Conservation (phyloP, 2,329 filamentous ascomycete genomes). For the Tolypocladium endophyticum region DNA sequence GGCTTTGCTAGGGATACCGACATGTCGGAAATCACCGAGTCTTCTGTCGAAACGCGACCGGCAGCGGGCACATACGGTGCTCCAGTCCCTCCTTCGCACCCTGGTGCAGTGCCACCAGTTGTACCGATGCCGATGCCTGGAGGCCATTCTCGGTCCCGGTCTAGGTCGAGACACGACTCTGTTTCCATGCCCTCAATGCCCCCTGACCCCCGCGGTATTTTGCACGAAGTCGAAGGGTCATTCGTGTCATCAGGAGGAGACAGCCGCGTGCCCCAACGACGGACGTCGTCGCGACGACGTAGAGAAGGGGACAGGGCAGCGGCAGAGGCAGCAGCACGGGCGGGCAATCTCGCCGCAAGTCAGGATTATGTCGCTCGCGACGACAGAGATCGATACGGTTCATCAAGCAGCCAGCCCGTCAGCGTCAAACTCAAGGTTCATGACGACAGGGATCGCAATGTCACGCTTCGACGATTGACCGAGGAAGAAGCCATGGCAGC, state of each 20-base stretch:
- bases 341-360: slow-evolving; percentile 32
- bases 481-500: slow-evolving; percentile 45
- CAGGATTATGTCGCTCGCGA: slow-evolving; percentile 27
- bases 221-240: slow-evolving; percentile 19
- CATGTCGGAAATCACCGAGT: slow-evolving; percentile 25
- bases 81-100: slow-evolving; percentile 5
- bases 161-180: slow-evolving; percentile 29
- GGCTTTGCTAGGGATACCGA: slow-evolving; percentile 16
- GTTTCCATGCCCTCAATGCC: slow-evolving; percentile 46
- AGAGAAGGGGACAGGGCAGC: slow-evolving; percentile 34
- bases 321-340: slow-evolving; percentile 35
- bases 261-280: slow-evolving; percentile 26
- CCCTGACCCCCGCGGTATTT: slow-evolving; percentile 35
- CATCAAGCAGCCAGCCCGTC: slow-evolving; percentile 34
- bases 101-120: slow-evolving; percentile 10
- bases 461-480: slow-evolving; percentile 50
- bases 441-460: slow-evolving; percentile 48
- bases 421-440: slow-evolving; percentile 51
- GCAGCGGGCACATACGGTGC: slow-evolving; percentile 13
- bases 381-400: slow-evolving; percentile 27
- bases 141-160: slow-evolving; percentile 20
- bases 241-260: slow-evolving; percentile 15
- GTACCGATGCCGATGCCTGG: slow-evolving; percentile 7
- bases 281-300: slow-evolving; percentile 35
- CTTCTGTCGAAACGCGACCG: slow-evolving; percentile 19